A percentile compares a stretch with the other conserved stretches of the same genome.
Evolutionary conservation across 2,329 filamentous ascomycete genomes (phyloP).

Genomic region (Microthyrium microscopicum): DNA sequence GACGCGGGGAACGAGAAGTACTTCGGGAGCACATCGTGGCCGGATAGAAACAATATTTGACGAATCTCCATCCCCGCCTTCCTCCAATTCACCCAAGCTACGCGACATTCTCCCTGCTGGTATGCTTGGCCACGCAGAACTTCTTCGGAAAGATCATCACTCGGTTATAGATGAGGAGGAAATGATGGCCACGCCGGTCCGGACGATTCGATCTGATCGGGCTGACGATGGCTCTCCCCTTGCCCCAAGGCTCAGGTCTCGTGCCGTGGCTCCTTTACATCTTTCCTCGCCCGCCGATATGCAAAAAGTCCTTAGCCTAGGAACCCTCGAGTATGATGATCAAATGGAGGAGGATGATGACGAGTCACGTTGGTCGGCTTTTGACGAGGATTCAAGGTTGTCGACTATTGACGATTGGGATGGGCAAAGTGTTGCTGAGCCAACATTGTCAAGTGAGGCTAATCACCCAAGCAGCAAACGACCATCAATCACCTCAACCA

Average conservation of each 20-base stretch:
- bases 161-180: constrained; percentile 35
- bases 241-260: constrained; percentile 14
- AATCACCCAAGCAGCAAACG: no score
- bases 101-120: constrained; percentile 32
- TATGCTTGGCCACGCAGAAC: constrained; percentile 22
- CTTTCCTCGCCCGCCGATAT: constrained; percentile 29
- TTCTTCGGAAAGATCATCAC: constrained; percentile 21
- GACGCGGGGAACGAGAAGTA: constrained; percentile 50
- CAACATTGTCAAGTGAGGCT: constrained; percentile 17
- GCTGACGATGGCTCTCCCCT: constrained; percentile 21
- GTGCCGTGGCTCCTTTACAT: constrained; percentile 21
- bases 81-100: constrained; percentile 25
- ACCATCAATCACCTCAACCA: neutral
- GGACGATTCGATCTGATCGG: constrained; percentile 21
- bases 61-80: constrained; percentile 44
- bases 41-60: constrained; percentile 66
- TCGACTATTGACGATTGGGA: constrained; percentile 17
- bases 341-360: constrained; percentile 22
- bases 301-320: constrained; percentile 23
- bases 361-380: constrained; percentile 19
- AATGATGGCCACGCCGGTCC: constrained; percentile 22
- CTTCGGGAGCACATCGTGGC: constrained; percentile 51
- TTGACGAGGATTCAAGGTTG: constrained; percentile 19
- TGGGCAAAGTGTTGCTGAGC: constrained; percentile 16
- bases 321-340: constrained; percentile 23